These are phyloP conservation scores for Anthoceros angustus DNA, from an alignment of 225 moss, liverwort and hornwort genomes.

Conservation along the genomic window DNA sequence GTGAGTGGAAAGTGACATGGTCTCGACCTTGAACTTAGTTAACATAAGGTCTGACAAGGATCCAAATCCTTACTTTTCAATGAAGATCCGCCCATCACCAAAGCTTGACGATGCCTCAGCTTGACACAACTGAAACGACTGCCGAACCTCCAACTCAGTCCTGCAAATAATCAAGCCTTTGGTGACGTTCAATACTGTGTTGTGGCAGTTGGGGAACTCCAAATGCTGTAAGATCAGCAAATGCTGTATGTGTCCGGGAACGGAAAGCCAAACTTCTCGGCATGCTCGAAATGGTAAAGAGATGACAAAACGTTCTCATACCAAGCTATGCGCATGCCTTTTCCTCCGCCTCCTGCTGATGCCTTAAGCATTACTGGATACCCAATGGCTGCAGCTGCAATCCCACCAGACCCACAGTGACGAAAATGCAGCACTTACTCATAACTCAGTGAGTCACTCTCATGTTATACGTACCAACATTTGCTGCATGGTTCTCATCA, in stretches of 20 bases:
- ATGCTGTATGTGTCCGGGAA: too few relatives aligned
- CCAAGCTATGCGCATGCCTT: constrained; percentile 31
- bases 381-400: constrained; percentile 20
- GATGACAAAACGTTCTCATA: neutral
- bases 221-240: too few relatives aligned
- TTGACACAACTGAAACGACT: constrained; percentile 22
- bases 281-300: too few relatives aligned
- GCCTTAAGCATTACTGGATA: constrained; percentile 34
- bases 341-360: constrained; percentile 30
- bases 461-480: constrained; percentile 12
- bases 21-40: neutral
- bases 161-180: constrained; percentile 5
- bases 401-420: neutral
- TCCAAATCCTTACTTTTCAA: constrained; percentile 18
- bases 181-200: neutral
- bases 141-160: constrained; percentile 19
- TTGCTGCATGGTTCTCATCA: constrained; percentile 24
- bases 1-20: neutral
- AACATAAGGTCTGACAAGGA: neutral
- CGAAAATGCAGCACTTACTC: neutral
- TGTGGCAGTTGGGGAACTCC: neutral
- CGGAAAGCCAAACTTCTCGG: too few relatives aligned
- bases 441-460: neutral
- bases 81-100: constrained; percentile 31
- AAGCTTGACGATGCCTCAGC: constrained; percentile 30